Evolutionary conservation across 2,329 filamentous ascomycete species (phyloP), one percentile per base, ranked within the genome.

Genomic region (Hymenoscyphus repandus): DNA sequence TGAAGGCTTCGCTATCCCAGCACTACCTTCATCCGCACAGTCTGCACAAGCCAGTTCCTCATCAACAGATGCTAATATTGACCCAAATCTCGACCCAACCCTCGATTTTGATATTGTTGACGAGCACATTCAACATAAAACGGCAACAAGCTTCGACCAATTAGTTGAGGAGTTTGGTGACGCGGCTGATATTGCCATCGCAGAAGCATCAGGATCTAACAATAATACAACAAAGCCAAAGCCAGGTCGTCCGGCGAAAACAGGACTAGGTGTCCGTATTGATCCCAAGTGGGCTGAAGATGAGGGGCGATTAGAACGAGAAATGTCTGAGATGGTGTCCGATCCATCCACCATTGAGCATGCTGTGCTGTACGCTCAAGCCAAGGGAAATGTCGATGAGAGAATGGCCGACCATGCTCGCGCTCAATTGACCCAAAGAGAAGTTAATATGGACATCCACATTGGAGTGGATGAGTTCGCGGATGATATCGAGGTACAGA

Each of bases 391-490:
- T 17, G 79, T 78, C 1, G n/a, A n/a, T n/a, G n/a, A n/a, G n/a
- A n/a, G n/a, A n/a, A n/a, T n/a, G n/a, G n/a, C n/a, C n/a, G n/a
- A n/a, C n/a, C n/a, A n/a, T n/a, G n/a, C n/a, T n/a, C n/a, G n/a
- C n/a, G n/a, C n/a, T n/a, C n/a, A n/a, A n/a, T n/a, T n/a, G n/a
- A n/a, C n/a, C n/a, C n/a, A 70, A 74, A 75, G 71, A 59, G 69
- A 70, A 30, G 72, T 78, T 10, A 78, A 75, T 17, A 82, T 83
- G 73, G 75, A 79, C 22, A 75, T 78, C 6, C 82, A 86, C 47
- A 85, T 95, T 17, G 82, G 78, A 45, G 87, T 88, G 51, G 80
- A 87, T 51, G 91, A 96, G 64, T 96, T 97, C 63, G 88, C 85
- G 34, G 83, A 95, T 60, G 93, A 99, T 56, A 86, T 84, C 0